Evolutionary conservation across 164 flowering plant species (phyloP).

Genomic region (Cinnamomum micranthum): DNA sequence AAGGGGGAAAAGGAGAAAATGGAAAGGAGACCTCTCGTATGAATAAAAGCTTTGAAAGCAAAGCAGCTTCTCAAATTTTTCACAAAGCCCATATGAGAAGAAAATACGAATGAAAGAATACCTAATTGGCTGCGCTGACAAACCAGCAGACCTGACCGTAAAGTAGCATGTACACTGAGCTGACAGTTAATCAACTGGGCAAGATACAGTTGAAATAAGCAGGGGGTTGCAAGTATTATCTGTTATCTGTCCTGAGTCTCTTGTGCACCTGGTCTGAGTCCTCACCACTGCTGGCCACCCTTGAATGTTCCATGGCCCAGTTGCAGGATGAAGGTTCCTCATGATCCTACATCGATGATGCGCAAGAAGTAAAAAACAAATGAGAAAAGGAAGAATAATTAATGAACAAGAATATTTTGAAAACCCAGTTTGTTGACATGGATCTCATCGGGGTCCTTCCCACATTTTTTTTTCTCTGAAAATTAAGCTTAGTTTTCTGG

Average conservation of each 20-base stretch:
- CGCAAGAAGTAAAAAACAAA: too few species aligned
- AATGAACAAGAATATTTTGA: too few species aligned
- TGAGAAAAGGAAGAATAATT: not conserved
- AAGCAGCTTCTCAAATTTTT: constrained; percentile 38
- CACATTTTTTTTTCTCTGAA: too few species aligned
- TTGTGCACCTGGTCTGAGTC: constrained; percentile 62
- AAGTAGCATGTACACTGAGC: constrained; percentile 39
- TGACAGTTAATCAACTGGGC: constrained; percentile 18
- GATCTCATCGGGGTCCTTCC: too few species aligned
- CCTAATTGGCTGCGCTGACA: constrained; percentile 22
- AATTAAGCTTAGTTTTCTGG: too few species aligned
- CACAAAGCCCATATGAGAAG: constrained; percentile 29
- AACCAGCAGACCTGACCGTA: constrained; percentile 9
- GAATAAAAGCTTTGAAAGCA: constrained; percentile 18
- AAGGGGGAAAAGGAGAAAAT: not conserved
- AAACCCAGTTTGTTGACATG: too few species aligned
- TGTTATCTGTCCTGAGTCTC: constrained; percentile 50
- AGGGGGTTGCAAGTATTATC: not conserved
- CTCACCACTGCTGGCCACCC: constrained; percentile 35
- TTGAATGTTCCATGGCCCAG: constrained; percentile 32
- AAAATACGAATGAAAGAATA: constrained; percentile 24
- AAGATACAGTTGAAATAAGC: not conserved
- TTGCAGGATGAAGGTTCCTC: constrained; percentile 35
- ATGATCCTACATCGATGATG: too few species aligned
- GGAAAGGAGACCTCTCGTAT: not conserved